Evolutionary conservation across 1,284 basidiomycete genomes (phyloP).

Genomic region (Phenoliferia sp.): DNA sequence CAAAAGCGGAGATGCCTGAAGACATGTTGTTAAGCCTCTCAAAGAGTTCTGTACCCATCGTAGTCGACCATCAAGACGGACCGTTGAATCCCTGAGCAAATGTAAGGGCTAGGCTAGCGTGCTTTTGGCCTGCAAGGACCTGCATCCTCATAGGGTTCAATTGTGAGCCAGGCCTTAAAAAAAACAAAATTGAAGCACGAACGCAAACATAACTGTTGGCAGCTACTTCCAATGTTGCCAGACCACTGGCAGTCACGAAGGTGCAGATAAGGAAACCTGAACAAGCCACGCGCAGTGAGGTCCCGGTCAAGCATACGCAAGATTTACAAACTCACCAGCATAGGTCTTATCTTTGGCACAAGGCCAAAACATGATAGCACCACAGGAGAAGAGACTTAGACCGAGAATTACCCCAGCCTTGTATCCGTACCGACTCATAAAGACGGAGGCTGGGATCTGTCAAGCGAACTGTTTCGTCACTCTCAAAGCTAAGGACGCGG

Average conservation of each 20-base stretch:
- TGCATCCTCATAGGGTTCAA: not conserved
- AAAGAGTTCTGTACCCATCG: not conserved
- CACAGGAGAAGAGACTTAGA: conserved; percentile 62
- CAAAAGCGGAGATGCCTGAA: conserved; percentile 57
- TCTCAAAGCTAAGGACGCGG: not conserved
- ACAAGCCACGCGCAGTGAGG: conserved; percentile 45
- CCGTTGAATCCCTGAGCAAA: conserved; percentile 79
- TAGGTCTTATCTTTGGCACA: conserved; percentile 43
- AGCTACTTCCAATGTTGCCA: conserved; percentile 56
- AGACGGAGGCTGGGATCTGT: conserved; percentile 39
- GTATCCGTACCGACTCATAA: conserved; percentile 46
- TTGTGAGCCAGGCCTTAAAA: not conserved
- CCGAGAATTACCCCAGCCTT: conserved; percentile 55
- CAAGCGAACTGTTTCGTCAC: too few species aligned
- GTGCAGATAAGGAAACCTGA: conserved; percentile 62
- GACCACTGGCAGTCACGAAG: conserved; percentile 57
- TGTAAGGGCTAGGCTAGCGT: conserved; percentile 68
- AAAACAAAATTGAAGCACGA: conserved; percentile 50
- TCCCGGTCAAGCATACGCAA: not conserved
- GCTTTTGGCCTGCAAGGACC: conserved; percentile 41
- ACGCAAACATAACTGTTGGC: conserved; percentile 73
- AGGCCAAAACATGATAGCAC: conserved; percentile 70
- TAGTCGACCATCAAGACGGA: not conserved
- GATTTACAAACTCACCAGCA: not conserved
- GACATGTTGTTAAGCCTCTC: not conserved